A percentile compares a stretch with the other conserved stretches of the same genome.
Evolutionary conservation across 495 filamentous ascomycete genomes (phyloP).

Genomic region (Penicillium dipodomyicola): DNA sequence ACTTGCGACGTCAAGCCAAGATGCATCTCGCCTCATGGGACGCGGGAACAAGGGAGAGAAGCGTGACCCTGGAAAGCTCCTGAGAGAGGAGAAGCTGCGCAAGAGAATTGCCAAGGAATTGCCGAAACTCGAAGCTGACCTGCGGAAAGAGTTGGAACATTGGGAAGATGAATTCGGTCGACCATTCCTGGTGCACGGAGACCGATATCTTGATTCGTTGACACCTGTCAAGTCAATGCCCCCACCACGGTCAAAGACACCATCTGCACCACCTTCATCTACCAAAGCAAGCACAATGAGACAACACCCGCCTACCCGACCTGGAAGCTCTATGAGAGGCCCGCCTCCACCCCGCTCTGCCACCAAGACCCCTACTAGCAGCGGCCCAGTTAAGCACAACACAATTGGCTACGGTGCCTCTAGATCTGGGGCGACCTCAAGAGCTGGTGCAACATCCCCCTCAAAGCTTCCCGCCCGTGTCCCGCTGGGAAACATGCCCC

Average conservation of each 20-base stretch:
- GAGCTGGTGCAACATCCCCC: conserved; percentile 59
- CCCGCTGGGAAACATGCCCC: conserved; percentile 74
- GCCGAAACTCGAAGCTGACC: conserved; percentile 80
- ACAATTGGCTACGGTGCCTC: conserved; percentile 49
- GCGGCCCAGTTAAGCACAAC: conserved; percentile 52
- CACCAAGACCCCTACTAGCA: conserved; percentile 67
- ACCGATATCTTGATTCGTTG: conserved; percentile 79
- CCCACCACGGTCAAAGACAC: conserved; percentile 76
- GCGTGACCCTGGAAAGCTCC: conserved; percentile 89
- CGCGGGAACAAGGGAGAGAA: conserved; percentile 86
- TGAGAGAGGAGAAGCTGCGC: conserved; percentile 97
- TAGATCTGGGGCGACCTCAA: conserved; percentile 39
- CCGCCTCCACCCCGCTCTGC: conserved; percentile 55
- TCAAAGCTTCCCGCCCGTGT: conserved; percentile 80
- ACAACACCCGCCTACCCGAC: conserved; percentile 34
- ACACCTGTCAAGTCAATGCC: conserved; percentile 60
- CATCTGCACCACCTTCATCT: conserved; percentile 55
- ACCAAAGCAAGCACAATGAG: conserved; percentile 25
- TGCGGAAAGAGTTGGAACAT: conserved; percentile 74
- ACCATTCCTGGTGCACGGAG: conserved; percentile 87
- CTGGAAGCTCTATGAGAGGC: conserved; percentile 49
- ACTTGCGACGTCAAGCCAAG: conserved; percentile 81
- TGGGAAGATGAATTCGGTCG: conserved; percentile 95
- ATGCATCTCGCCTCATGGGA: conserved; percentile 87
- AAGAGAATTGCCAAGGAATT: conserved; percentile 95